Conservation (phyloP, 1,139 yeast genomes). For the Geotrichum australiense region DNA sequence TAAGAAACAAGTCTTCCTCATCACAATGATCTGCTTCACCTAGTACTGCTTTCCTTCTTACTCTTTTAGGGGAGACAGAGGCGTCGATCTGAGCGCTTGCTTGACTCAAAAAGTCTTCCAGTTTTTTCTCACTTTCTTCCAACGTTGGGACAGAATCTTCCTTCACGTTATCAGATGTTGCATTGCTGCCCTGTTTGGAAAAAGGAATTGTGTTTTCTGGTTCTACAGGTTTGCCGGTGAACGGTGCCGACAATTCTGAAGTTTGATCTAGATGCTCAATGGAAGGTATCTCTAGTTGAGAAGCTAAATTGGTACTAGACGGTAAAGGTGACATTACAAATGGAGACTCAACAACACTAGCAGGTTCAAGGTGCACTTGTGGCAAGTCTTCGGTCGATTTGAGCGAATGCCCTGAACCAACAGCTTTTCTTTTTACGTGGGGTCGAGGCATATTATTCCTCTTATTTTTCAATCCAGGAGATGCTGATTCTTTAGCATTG, state of each 20-base stretch:
- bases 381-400: not conserved
- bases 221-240: too few relatives aligned
- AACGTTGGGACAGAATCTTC: too few relatives aligned
- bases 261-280: too few relatives aligned
- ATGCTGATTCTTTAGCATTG: conserved; percentile 1
- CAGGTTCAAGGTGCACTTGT: not conserved
- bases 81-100: conserved; percentile 1
- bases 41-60: too few relatives aligned
- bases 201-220: too few relatives aligned
- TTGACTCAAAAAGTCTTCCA: not conserved
- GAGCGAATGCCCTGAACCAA: conserved; percentile 5
- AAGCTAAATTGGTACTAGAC: not conserved
- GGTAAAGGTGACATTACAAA: conserved; percentile 2
- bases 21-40: too few relatives aligned
- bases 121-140: conserved; percentile 2
- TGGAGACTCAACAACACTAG: not conserved
- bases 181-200: too few relatives aligned
- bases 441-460: conserved; percentile 1
- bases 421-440: conserved; percentile 13
- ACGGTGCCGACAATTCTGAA: too few relatives aligned
- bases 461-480: not conserved
- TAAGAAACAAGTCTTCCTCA: too few relatives aligned
- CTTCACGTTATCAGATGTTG: too few relatives aligned
- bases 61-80: too few relatives aligned
- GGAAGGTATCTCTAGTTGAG: too few relatives aligned